A percentile compares a stretch with the other conserved stretches of the same genome.
phyloP scores from a whole-genome alignment of 1,284 basidiomycete species.

The Ceratobasidium sp. region DNA sequence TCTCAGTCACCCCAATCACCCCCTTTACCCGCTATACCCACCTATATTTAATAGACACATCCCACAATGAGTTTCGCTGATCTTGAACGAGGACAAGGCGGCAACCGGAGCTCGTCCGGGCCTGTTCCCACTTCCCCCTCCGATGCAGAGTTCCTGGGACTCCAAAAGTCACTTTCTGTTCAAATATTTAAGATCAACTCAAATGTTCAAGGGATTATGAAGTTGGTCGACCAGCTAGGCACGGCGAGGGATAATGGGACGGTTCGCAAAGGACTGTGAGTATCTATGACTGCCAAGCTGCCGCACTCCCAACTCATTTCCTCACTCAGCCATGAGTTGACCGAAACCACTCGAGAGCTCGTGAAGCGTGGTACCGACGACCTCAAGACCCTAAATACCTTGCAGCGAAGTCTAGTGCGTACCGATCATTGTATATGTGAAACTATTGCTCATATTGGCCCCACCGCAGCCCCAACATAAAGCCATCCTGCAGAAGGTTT shows the following conservation, averaged over 20 bases:
- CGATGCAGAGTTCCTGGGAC: slow-evolving; percentile 75
- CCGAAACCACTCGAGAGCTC: slow-evolving; percentile 93
- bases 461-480: slow-evolving; percentile 73
- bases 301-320: slow-evolving; percentile 18
- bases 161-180: slow-evolving; percentile 88
- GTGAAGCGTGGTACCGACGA: slow-evolving; percentile 94
- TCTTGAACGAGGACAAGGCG: slow-evolving; percentile 45
- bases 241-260: slow-evolving; percentile 78
- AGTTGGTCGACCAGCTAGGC: slow-evolving; percentile 91
- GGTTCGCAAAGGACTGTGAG: slow-evolving; percentile 82
- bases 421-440: slow-evolving; percentile 7
- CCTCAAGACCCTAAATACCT: slow-evolving; percentile 82
- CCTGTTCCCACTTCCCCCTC: slow-evolving; percentile 30
- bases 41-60: not conserved
- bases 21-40: not conserved
- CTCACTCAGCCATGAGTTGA: slow-evolving; percentile 71
- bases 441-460: slow-evolving; percentile 2
- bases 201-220: slow-evolving; percentile 94
- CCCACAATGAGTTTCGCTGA: slow-evolving; percentile 46
- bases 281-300: slow-evolving; percentile 45
- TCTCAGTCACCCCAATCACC: not conserved
- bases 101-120: slow-evolving; percentile 22
- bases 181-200: slow-evolving; percentile 99
- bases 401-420: slow-evolving; percentile 73
- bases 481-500: slow-evolving; percentile 86